A percentile compares a stretch with the other conserved stretches of the same genome.
Evolutionary conservation across 495 filamentous ascomycete genomes (phyloP).

Genomic region (Penicillium paradoxum): DNA sequence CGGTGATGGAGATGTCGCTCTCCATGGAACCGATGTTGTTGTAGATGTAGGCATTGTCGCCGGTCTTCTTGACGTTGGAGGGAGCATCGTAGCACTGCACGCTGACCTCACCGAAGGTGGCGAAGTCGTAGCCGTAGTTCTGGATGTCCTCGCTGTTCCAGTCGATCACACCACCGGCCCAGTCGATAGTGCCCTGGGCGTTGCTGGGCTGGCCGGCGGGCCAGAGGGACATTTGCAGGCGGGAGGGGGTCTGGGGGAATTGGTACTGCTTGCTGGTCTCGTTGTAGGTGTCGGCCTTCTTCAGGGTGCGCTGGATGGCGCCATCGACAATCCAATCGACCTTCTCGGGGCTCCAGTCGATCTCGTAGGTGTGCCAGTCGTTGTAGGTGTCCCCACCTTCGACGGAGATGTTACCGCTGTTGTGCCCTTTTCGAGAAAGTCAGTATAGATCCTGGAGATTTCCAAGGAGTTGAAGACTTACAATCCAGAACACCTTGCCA

Average conservation of each 20-base stretch:
- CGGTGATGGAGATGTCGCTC: conserved; percentile 66
- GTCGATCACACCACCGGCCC: conserved; percentile 86
- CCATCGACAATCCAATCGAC: conserved; percentile 87
- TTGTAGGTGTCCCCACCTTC: conserved; percentile 63
- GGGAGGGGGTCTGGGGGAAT: conserved; percentile 90
- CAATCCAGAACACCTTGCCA: conserved; percentile 91
- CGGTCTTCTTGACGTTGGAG: conserved; percentile 52
- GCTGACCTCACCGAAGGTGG: conserved; percentile 67
- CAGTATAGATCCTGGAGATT: neutral
- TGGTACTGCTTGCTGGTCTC: conserved; percentile 72
- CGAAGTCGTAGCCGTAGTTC: conserved; percentile 83
- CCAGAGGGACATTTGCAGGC: conserved; percentile 94
- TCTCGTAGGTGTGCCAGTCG: conserved; percentile 84
- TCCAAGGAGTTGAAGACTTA: conserved; percentile 49
- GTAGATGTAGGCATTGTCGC: conserved; percentile 70
- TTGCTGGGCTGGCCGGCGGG: conserved; percentile 80
- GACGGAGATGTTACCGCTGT: conserved; percentile 65
- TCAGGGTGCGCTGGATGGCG: conserved; percentile 62
- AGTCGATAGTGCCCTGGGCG: conserved; percentile 77
- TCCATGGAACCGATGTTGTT: conserved; percentile 61
- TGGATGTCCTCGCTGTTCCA: conserved; percentile 82
- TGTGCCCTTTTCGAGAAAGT: conserved; percentile 52
- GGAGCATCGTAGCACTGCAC: conserved; percentile 82
- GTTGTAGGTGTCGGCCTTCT: conserved; percentile 79
- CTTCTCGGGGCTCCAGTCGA: conserved; percentile 84